Evolutionary conservation across 1,284 basidiomycete genomes (phyloP).

Genomic region (Moniliella sp.): DNA sequence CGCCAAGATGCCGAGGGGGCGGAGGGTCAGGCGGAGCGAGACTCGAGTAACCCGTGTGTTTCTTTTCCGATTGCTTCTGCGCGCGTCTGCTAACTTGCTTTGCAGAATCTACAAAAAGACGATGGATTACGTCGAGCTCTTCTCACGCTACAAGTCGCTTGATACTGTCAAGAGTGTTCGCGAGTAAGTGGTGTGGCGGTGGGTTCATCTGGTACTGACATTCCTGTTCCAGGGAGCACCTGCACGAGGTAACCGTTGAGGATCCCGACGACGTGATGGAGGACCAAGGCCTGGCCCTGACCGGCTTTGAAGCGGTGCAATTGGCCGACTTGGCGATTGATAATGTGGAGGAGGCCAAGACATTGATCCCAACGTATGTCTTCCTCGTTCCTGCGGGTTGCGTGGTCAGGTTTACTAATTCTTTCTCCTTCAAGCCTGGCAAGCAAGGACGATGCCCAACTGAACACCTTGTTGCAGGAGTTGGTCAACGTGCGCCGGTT

Average conservation of each 20-base stretch:
- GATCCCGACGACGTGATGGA: slow-evolving; percentile 6
- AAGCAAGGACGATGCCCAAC: neutral
- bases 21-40: neutral
- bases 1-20: neutral
- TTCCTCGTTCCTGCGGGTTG: neutral
- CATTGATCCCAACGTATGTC: slow-evolving; percentile 51
- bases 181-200: slow-evolving; percentile 43
- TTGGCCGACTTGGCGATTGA: slow-evolving; percentile 72
- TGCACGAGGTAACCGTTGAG: slow-evolving; percentile 1
- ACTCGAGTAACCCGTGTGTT: neutral
- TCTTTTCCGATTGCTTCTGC: neutral
- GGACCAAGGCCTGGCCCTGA: slow-evolving; percentile 46
- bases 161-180: slow-evolving; percentile 67
- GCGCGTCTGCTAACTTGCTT: neutral
- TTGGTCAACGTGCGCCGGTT: neutral
- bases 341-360: slow-evolving; percentile 70
- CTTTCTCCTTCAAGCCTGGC: neutral
- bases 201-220: neutral
- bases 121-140: slow-evolving; percentile 68
- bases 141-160: slow-evolving; percentile 66
- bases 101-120: slow-evolving; percentile 65
- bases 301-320: slow-evolving; percentile 75
- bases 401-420: no score
- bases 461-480: neutral
- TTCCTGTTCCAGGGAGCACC: slow-evolving; percentile 1